phyloP scores from a whole-genome alignment of 306 rosid genomes.

The Lathyrus oleraceus region DNA sequence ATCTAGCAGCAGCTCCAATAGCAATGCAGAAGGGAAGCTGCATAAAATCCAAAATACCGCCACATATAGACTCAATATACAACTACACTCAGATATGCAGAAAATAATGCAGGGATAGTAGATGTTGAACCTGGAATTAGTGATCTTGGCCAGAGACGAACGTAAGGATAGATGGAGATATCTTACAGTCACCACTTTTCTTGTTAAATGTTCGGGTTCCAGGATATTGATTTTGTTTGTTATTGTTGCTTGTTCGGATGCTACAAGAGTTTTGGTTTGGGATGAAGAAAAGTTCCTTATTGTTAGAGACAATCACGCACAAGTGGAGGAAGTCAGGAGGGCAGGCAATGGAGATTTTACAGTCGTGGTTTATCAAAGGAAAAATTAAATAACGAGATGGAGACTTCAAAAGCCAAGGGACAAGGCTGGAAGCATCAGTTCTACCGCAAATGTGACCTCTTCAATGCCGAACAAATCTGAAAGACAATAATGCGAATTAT shows the following conservation, averaged over 20 bases:
- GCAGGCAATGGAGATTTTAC: no score
- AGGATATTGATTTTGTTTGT: constrained; percentile 70
- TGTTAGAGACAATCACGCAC: constrained; percentile 86
- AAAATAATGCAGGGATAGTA: constrained; percentile 34
- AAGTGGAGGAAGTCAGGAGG: constrained; percentile 98
- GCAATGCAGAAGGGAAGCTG: no score
- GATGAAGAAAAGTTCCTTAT: constrained; percentile 55
- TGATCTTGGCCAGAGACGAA: constrained; percentile 43
- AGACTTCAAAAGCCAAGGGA: constrained; percentile 38
- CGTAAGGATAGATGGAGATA: constrained; percentile 96
- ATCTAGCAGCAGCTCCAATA: no score
- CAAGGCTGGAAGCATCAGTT: constrained; percentile 30
- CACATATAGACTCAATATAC: no score
- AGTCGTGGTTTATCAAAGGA: constrained; percentile 49
- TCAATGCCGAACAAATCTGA: constrained; percentile 41
- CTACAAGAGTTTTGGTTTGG: constrained; percentile 63
- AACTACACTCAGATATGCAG: constrained; percentile 39
- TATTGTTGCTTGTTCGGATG: constrained; percentile 87
- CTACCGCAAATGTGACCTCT: constrained; percentile 38
- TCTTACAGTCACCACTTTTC: constrained; percentile 89
- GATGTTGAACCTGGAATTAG: constrained; percentile 37
- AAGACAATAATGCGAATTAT: constrained; percentile 33
- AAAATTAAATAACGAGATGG: constrained; percentile 30
- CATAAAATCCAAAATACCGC: no score
- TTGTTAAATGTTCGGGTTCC: constrained; percentile 75